Conservation (phyloP, 2,329 filamentous ascomycete genomes). For the Fusarium fujikuroi region DNA sequence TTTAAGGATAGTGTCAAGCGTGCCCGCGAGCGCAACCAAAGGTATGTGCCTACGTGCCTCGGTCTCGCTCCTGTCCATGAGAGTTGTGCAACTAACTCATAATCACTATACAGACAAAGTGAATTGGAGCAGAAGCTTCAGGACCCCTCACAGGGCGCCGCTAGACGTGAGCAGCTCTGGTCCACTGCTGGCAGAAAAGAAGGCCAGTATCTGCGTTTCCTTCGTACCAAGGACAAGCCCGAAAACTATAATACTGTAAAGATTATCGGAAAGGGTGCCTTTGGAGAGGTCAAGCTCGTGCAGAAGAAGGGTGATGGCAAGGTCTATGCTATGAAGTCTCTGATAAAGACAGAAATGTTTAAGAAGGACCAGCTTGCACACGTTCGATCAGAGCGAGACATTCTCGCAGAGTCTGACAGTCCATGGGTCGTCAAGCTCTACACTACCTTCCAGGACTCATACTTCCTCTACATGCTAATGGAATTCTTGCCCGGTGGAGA, state of each 20-base stretch:
- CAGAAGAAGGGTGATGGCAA: constrained; percentile 96
- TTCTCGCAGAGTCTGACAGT: constrained; percentile 98
- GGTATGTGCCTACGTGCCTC: constrained; percentile 64
- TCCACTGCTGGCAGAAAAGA: constrained; percentile 87
- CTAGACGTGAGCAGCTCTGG: constrained; percentile 85
- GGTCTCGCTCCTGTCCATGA: neutral
- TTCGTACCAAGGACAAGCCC: constrained; percentile 91
- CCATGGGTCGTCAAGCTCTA: constrained; percentile 99
- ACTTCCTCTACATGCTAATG: constrained; percentile 99
- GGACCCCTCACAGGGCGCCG: constrained; percentile 78
- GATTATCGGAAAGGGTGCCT: constrained; percentile 98
- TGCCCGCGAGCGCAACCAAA: constrained; percentile 92
- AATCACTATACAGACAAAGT: constrained; percentile 72
- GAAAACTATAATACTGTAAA: constrained; percentile 97
- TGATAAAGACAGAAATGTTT: constrained; percentile 99
- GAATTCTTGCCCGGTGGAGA: constrained; percentile 98
- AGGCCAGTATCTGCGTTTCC: constrained; percentile 90
- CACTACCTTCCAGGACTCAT: constrained; percentile 96
- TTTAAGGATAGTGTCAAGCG: constrained; percentile 99
- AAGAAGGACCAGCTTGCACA: constrained; percentile 98
- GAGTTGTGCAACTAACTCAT: constrained; percentile 17
- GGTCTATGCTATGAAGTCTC: constrained; percentile 97
- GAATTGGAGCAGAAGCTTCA: constrained; percentile 89
- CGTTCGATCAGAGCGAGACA: constrained; percentile 96
- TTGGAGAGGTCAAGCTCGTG: constrained; percentile 97